Evolutionary conservation across 495 filamentous ascomycete genomes (phyloP).

Genomic region (Tuber microsphaerosporum): DNA sequence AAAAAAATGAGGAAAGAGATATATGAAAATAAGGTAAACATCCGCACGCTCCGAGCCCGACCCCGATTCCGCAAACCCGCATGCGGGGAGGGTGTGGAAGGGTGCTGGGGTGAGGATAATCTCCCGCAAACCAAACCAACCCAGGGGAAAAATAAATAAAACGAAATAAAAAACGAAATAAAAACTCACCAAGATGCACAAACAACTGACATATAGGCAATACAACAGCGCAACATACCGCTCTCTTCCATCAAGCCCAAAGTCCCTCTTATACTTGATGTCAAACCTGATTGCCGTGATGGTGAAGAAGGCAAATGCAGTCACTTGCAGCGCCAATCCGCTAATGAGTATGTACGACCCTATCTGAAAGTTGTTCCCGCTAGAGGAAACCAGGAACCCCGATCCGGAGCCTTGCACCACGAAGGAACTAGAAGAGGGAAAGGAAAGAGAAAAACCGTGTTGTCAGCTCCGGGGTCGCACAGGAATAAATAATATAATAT

Average conservation of each 20-base stretch:
- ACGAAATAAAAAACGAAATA: background rate
- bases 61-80: slow-evolving; percentile 1
- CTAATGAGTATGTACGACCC: background rate
- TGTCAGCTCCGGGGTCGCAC: background rate
- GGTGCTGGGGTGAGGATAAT: background rate
- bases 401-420: slow-evolving; percentile 31
- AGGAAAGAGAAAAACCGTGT: background rate
- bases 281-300: slow-evolving; percentile 24
- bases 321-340: slow-evolving; percentile 21
- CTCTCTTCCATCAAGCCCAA: background rate
- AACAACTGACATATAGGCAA: slow-evolving; percentile 1
- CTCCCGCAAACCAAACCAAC: background rate
- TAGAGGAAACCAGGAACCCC: slow-evolving; percentile 24
- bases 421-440: slow-evolving; percentile 10
- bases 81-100: background rate
- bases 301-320: slow-evolving; percentile 29
- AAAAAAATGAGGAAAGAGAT: background rate
- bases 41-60: background rate
- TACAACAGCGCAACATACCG: background rate
- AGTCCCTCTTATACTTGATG: slow-evolving; percentile 16
- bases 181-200: slow-evolving; percentile 3
- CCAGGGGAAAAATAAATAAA: background rate
- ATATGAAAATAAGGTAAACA: background rate
- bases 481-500: background rate
- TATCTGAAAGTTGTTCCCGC: slow-evolving; percentile 6